phyloP scores from a whole-genome alignment of 2,329 filamentous ascomycete species.

The Lasiodiplodia sp. region DNA sequence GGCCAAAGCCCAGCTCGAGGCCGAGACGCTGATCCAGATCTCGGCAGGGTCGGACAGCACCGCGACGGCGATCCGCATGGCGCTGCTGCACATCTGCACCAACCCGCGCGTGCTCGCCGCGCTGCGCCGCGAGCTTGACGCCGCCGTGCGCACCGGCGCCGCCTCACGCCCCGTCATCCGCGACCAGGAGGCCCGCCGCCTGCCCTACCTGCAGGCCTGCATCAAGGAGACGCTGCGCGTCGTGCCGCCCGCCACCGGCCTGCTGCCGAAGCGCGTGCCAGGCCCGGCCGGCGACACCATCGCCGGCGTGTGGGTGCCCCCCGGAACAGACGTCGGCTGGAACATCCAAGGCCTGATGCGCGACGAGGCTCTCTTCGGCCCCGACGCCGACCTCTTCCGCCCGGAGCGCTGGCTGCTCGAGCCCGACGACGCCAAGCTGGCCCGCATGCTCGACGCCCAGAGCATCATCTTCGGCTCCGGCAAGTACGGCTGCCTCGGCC shows the following conservation, averaged over 20 bases:
- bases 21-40: conserved; percentile 55
- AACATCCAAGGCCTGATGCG: conserved; percentile 50
- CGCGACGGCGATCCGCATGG: conserved; percentile 62
- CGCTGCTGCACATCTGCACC: conserved; percentile 61
- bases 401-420: conserved; percentile 49
- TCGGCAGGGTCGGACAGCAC: conserved; percentile 67
- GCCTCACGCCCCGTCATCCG: conserved; percentile 57
- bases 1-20: conserved; percentile 50
- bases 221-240: conserved; percentile 57
- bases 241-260: conserved; percentile 48
- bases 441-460: conserved; percentile 42
- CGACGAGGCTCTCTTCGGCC: conserved; percentile 45
- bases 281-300: conserved; percentile 40
- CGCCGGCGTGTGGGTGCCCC: conserved; percentile 44
- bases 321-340: conserved; percentile 48
- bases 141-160: conserved; percentile 46
- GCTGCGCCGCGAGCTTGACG: conserved; percentile 57
- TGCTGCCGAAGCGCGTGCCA: conserved; percentile 43
- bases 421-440: conserved; percentile 30
- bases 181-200: conserved; percentile 45
- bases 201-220: conserved; percentile 56
- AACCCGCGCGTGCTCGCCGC: conserved; percentile 55
- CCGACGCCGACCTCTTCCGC: conserved; percentile 47
- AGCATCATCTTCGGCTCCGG: conserved; percentile 49
- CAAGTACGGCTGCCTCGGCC: conserved; percentile 45